Evolutionary conservation across 1,284 basidiomycete genomes (phyloP).

Genomic region (Trichosporon sp.): DNA sequence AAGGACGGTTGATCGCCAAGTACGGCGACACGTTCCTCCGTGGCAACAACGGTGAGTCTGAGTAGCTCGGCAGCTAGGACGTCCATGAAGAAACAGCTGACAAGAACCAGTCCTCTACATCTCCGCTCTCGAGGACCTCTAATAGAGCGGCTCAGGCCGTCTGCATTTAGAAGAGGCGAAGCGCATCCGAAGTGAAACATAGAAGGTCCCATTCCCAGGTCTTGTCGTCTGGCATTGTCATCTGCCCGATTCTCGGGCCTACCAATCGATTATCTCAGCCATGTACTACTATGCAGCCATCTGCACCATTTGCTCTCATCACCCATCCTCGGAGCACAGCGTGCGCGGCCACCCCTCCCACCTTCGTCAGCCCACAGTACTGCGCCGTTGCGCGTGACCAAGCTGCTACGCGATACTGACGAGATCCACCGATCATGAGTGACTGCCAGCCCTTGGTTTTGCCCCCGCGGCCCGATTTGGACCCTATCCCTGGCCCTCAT

Average conservation of each 20-base stretch:
- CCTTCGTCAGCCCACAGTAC: background rate
- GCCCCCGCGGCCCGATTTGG: background rate
- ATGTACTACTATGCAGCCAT: slow-evolving; percentile 1
- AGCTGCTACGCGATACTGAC: background rate
- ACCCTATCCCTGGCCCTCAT: too few species aligned
- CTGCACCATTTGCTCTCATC: background rate
- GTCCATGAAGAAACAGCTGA: too few species aligned
- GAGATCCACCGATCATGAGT: background rate
- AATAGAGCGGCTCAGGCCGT: background rate
- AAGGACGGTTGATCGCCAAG: slow-evolving; percentile 73
- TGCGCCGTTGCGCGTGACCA: background rate
- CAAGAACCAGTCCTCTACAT: slow-evolving; percentile 49
- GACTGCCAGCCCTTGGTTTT: background rate
- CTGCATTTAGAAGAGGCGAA: background rate
- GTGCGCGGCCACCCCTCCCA: background rate
- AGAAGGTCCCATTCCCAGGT: background rate
- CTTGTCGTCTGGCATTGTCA: background rate
- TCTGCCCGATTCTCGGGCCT: background rate
- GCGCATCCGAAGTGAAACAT: background rate
- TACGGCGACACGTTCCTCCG: slow-evolving; percentile 94
- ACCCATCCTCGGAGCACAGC: background rate
- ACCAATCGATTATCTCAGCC: background rate
- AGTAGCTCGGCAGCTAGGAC: too few species aligned
- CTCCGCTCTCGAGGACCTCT: slow-evolving; percentile 50
- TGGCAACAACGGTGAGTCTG: slow-evolving; percentile 84